Base-by-base conservation (phyloP, 225 moss, liverwort and hornwort species). In the Asterella californica region DNA sequence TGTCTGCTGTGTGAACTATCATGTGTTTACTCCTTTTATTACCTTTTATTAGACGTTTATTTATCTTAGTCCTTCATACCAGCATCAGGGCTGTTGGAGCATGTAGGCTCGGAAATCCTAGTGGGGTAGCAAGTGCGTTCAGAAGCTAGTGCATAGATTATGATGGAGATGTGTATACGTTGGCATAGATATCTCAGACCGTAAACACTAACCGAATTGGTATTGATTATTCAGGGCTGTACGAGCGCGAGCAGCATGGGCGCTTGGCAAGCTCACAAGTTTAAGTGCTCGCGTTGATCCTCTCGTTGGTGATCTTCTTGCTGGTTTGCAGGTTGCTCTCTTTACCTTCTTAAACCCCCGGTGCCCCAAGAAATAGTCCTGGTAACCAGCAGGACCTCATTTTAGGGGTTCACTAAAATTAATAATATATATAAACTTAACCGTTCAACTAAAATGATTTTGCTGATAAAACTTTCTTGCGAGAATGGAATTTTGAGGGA, bases 201-300 rank as follows among this genome's bases (percentile, higher is more conserved):
- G 42, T 42, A 42, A 42, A 42, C 42, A 2, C 7, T 42, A 2
- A 42, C 3, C 42, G 36, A 29, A 27, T 72, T 11, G 27, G 45
- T 30, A 14, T 38, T 50, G 60, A 6, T 5, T 47, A 67, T 15
- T 60, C 87, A 96, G 96, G 84, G 85, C 93, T 88, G 99, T 99
- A 78, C 88, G 99, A 79, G 90, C 99, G 76, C 88, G 93, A 85
- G 95, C 99, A 65, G 99, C 99, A 72, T 92, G 83, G 87, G 93
- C 95, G 72, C 82, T 99, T 82, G 99, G 99, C 24, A 95, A 89
- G 84, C 93, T 99, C 48, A 90, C 91, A 46, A 89, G 88, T 68
- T 75, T 99, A 75, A 99, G 95, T 84, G 90, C 93, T 80, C 91
- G 99, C 27, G 94, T 99, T 81, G 99, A 99, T 88, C 93, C 99